These are phyloP conservation scores for Metschnikowia santaceciliae DNA, from an alignment of 805 yeast species.

Conservation along the genomic window DNA sequence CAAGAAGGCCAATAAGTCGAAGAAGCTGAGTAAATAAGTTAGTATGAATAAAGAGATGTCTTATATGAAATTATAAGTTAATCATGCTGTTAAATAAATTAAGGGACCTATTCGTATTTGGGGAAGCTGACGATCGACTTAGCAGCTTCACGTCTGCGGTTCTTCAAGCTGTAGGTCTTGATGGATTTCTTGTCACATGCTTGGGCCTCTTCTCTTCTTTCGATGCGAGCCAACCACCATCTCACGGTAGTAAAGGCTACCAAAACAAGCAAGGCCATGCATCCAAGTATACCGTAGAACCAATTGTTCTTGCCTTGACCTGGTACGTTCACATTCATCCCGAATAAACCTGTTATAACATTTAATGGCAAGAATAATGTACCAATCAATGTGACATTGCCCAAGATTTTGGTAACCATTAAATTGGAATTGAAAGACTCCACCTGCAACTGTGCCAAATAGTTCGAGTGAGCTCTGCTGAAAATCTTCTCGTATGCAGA, in stretches of 20 bases:
- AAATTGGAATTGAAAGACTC: slow-evolving; percentile 85
- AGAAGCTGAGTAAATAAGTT: slow-evolving; percentile 1
- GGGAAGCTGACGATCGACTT: slow-evolving; percentile 39
- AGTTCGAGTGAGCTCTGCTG: slow-evolving; percentile 86
- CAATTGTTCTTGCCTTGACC: slow-evolving; percentile 39
- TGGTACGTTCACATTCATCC: slow-evolving; percentile 91
- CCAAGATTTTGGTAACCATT: slow-evolving; percentile 79
- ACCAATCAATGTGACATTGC: slow-evolving; percentile 87
- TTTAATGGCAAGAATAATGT: slow-evolving; percentile 88
- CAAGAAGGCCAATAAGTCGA: slow-evolving; percentile 2
- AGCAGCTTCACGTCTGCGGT: slow-evolving; percentile 29
- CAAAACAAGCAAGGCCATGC: slow-evolving; percentile 22
- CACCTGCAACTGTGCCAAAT: slow-evolving; percentile 90
- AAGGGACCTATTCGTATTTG: slow-evolving; percentile 25
- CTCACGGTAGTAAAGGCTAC: slow-evolving; percentile 23
- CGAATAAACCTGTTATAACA: slow-evolving; percentile 85
- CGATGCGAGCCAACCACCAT: slow-evolving; percentile 19
- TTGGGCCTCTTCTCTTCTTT: slow-evolving; percentile 6
- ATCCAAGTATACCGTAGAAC: slow-evolving; percentile 62
- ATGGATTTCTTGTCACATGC: slow-evolving; percentile 19
- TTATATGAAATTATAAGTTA: background rate
- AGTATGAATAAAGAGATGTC: background rate
- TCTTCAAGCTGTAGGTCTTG: slow-evolving; percentile 21
- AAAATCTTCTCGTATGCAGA: slow-evolving; percentile 89
- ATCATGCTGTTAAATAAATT: background rate